Base-by-base conservation (phyloP, 106 monocot species). In the Platanthera zijinensis region DNA sequence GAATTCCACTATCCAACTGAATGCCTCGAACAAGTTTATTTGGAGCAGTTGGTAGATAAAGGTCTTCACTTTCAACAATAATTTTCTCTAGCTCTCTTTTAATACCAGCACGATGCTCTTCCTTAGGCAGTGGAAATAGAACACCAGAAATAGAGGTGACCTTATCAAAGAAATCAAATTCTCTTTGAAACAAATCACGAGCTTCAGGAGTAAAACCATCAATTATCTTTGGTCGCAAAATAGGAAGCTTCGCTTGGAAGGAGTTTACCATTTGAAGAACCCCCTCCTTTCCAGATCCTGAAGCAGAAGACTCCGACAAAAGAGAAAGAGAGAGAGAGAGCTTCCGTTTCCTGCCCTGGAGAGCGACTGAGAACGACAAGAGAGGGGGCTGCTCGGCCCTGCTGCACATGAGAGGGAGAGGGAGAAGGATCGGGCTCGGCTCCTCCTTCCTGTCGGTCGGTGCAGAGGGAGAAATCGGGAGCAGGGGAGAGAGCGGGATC, bases 141-240 rank as follows among this genome's bases (percentile, higher is more conserved):
- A 87, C 92, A 80, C 97, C 97, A 79, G 97, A 99, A 78, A 99
- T 99, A 79, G 94, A 94, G 71, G 97, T 99, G 53, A 99, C 97
- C 73, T 94, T 85, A 50, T 94, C 94, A 73, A 99, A 99, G 82
- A 99, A 99, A 17, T 86, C 88, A 87, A 99, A 99, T 75, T 99
- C 92, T 79, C 94, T 86, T 83, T 85, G 81, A 85, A 99, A 99
- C 75, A 99, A 56, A 77, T 99, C 97, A 85, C 80, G 94, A 22
- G 88, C 94, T 68, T 94, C 88, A 39, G 89, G 81, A 77, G 78
- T 90, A 77, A 99, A 99, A 78, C 92, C 74, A 78, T 89, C 94
- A 75, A 99, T 85, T 48, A 99, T 99, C 84, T 78, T 91, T 74
- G 89, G 82, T 76, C 88, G 84, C 22, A 94, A 67, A 66, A 71